Conservation (phyloP, 2,329 filamentous ascomycete species). For the Phoma sp. region DNA sequence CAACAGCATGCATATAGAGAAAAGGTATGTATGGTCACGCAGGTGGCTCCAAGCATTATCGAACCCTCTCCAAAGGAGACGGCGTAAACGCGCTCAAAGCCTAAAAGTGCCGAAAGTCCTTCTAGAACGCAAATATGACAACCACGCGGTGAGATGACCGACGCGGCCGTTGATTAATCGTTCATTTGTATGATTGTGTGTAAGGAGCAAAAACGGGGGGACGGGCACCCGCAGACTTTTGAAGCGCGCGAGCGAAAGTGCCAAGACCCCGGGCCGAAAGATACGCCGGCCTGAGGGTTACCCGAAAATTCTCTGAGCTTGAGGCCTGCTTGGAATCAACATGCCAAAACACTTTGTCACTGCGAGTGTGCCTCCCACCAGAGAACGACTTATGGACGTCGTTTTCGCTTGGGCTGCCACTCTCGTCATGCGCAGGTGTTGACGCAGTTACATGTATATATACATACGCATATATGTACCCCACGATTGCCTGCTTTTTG, state of each 20-base stretch:
- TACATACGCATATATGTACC: not conserved
- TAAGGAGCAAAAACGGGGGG: constrained; percentile 28
- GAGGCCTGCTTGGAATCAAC: not conserved
- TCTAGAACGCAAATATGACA: constrained; percentile 56
- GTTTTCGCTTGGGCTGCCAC: too few relatives aligned
- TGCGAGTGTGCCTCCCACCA: too few relatives aligned
- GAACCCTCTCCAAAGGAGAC: constrained; percentile 31
- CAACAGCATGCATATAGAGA: not conserved
- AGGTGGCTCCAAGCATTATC: constrained; percentile 44
- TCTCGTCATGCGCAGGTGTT: not conserved
- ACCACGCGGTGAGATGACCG: constrained; percentile 43
- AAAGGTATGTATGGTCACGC: constrained; percentile 44
- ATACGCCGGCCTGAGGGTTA: not conserved
- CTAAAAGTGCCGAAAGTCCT: constrained; percentile 43
- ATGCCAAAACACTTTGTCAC: too few relatives aligned
- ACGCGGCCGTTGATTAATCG: constrained; percentile 55
- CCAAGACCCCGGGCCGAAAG: constrained; percentile 21
- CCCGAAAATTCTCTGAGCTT: not conserved
- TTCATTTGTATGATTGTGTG: constrained; percentile 51
- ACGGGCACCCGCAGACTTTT: constrained; percentile 28
- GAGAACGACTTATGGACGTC: too few relatives aligned
- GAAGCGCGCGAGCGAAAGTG: constrained; percentile 13
- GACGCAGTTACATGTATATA: not conserved
- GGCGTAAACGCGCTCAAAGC: constrained; percentile 36
- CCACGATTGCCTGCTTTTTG: constrained; percentile 60